These are phyloP conservation scores for Sporopachydermia cereana DNA, from an alignment of 1,139 yeast species.

Conservation along the genomic window DNA sequence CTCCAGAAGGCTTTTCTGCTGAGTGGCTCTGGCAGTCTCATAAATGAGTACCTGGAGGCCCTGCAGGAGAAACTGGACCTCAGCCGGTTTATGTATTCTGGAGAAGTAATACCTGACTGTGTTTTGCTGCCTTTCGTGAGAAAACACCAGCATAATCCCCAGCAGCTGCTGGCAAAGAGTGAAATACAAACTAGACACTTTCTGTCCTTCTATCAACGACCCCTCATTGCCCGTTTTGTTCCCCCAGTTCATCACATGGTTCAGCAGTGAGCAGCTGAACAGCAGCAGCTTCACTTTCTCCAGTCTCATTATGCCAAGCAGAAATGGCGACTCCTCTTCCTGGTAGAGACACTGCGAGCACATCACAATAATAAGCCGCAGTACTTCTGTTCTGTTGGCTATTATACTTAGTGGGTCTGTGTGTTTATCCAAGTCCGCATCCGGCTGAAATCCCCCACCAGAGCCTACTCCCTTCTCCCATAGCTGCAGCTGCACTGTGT, in stretches of 20 bases:
- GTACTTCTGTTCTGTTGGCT: conserved; percentile 53
- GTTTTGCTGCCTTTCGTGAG: conserved; percentile 36
- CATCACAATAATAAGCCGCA: conserved; percentile 51
- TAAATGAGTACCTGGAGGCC: conserved; percentile 19
- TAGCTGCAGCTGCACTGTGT: conserved; percentile 19
- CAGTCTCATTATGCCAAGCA: conserved; percentile 44
- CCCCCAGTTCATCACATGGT: conserved; percentile 32
- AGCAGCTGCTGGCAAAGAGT: conserved; percentile 52
- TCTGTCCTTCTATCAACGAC: no score
- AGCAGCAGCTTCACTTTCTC: conserved; percentile 40
- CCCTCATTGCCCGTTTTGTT: no score
- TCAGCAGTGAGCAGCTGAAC: conserved; percentile 58
- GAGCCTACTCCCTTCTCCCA: conserved; percentile 78
- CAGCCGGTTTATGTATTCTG: conserved; percentile 27
- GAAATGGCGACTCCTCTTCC: conserved; percentile 42
- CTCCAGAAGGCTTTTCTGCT: not conserved
- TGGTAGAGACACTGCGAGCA: conserved; percentile 52
- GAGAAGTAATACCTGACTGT: conserved; percentile 22
- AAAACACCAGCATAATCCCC: conserved; percentile 50
- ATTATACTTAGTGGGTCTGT: not conserved
- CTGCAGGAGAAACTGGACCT: conserved; percentile 33
- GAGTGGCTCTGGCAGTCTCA: conserved; percentile 7
- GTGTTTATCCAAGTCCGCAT: not conserved
- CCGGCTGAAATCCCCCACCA: not conserved
- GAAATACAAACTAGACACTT: no score